These are phyloP conservation scores for Xylariaceae sp. DNA, from an alignment of 2,329 filamentous ascomycete species.

Conservation along the genomic window DNA sequence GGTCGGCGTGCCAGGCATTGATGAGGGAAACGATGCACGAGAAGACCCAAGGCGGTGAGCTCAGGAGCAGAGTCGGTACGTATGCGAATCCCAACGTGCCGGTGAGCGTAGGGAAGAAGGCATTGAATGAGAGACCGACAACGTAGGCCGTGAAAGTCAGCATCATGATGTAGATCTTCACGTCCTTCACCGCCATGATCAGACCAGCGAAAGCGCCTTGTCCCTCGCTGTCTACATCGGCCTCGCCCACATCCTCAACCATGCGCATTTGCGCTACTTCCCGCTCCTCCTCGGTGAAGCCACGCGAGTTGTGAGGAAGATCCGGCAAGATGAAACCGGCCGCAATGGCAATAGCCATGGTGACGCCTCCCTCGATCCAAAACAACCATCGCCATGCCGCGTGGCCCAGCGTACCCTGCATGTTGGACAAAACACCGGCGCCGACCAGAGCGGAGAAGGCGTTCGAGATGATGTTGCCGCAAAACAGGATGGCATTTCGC, in stretches of 20 bases:
- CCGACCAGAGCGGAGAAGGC: slow-evolving; percentile 57
- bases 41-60: slow-evolving; percentile 55
- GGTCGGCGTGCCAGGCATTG: slow-evolving; percentile 53
- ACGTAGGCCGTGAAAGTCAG: slow-evolving; percentile 58
- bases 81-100: slow-evolving; percentile 48
- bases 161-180: slow-evolving; percentile 62
- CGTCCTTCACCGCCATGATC: slow-evolving; percentile 55
- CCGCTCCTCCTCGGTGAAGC: slow-evolving; percentile 56
- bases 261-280: slow-evolving; percentile 51
- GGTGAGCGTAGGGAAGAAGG: slow-evolving; percentile 53
- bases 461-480: slow-evolving; percentile 56
- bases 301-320: slow-evolving; percentile 50
- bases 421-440: slow-evolving; percentile 54
- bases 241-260: slow-evolving; percentile 54
- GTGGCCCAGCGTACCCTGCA: slow-evolving; percentile 33
- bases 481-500: slow-evolving; percentile 55
- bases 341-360: slow-evolving; percentile 43
- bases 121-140: slow-evolving; percentile 54
- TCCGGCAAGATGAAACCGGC: slow-evolving; percentile 50
- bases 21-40: slow-evolving; percentile 52
- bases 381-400: slow-evolving; percentile 19
- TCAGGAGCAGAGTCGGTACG: slow-evolving; percentile 51
- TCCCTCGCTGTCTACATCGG: slow-evolving; percentile 46
- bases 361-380: slow-evolving; percentile 52
- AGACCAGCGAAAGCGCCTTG: slow-evolving; percentile 49